phyloP scores from a whole-genome alignment of 345 rosid genomes.

The Eucalyptus microcorys region DNA sequence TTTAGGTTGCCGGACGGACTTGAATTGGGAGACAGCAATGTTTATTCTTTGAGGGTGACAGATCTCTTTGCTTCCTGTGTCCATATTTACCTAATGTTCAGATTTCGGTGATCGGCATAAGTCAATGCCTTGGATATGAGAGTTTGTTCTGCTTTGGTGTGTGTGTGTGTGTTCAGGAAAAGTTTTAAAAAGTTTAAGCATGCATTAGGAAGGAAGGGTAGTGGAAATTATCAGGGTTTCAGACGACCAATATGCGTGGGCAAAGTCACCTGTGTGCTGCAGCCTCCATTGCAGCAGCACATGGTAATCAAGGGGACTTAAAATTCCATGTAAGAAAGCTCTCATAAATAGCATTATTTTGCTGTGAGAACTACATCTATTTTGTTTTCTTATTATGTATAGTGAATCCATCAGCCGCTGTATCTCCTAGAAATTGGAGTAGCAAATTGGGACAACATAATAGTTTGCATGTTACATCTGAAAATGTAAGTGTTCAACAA shows the following conservation, averaged over 20 bases:
- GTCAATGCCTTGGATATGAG: not conserved
- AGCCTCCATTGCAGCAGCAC: not conserved
- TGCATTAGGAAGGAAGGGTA: not conserved
- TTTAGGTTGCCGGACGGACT: not conserved
- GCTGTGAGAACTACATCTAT: not conserved
- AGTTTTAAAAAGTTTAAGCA: not conserved
- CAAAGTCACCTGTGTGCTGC: not conserved
- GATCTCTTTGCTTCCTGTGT: not conserved
- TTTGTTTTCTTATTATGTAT: not conserved
- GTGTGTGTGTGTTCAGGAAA: not conserved
- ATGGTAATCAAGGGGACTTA: not conserved
- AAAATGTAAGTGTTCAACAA: not conserved
- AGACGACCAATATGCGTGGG: accelerated
- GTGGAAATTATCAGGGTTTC: not conserved
- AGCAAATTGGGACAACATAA: not conserved
- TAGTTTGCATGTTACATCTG: not conserved
- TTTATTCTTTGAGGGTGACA: not conserved
- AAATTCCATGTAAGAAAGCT: not conserved
- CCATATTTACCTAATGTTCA: not conserved
- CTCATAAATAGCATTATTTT: not conserved
- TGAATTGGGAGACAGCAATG: not conserved
- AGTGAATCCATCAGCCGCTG: not conserved
- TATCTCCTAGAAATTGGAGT: not conserved
- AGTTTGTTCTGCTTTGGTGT: not conserved
- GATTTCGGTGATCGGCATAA: not conserved